These are phyloP conservation scores for Strombidium stylifer DNA, from an alignment of 73 alveolate species.

Conservation along the genomic window DNA sequence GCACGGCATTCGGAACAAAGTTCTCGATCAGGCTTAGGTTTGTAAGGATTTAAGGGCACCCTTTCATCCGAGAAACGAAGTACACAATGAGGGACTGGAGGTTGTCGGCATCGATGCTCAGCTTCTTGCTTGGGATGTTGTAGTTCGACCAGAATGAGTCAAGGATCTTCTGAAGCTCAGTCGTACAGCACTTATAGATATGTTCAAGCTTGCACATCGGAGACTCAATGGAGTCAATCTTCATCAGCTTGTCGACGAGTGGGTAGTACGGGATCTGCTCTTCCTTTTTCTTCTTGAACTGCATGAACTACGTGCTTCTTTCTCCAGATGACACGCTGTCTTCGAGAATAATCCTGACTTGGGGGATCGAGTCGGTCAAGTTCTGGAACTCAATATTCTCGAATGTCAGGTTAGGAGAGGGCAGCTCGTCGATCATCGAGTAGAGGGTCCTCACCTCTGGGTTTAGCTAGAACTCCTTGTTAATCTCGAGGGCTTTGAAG, in stretches of 20 bases:
- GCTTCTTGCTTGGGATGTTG: constrained; percentile 12
- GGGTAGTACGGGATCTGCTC: no score
- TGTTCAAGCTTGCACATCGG: constrained; percentile 52
- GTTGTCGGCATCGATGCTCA: constrained; percentile 45
- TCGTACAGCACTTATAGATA: constrained; percentile 24
- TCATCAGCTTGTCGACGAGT: not conserved
- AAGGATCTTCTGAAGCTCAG: not conserved
- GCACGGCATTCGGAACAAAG: constrained; percentile 23
- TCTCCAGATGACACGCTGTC: no score
- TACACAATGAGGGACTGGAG: constrained; percentile 26
- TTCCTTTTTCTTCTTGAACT: no score
- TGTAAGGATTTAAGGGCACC: constrained; percentile 36
- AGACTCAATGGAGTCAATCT: constrained; percentile 20
- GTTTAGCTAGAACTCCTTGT: not conserved
- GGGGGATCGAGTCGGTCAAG: no score
- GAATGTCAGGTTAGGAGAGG: no score
- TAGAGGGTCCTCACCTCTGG: not conserved
- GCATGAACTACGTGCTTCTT: no score
- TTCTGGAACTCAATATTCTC: no score
- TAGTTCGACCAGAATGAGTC: constrained; percentile 25
- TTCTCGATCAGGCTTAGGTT: constrained; percentile 31
- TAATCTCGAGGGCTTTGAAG: constrained; percentile 8
- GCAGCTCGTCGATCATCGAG: not conserved
- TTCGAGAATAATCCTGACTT: no score
- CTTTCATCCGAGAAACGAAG: constrained; percentile 5